phyloP scores from a whole-genome alignment of 345 rosid genomes.

The Raphanus sativus region DNA sequence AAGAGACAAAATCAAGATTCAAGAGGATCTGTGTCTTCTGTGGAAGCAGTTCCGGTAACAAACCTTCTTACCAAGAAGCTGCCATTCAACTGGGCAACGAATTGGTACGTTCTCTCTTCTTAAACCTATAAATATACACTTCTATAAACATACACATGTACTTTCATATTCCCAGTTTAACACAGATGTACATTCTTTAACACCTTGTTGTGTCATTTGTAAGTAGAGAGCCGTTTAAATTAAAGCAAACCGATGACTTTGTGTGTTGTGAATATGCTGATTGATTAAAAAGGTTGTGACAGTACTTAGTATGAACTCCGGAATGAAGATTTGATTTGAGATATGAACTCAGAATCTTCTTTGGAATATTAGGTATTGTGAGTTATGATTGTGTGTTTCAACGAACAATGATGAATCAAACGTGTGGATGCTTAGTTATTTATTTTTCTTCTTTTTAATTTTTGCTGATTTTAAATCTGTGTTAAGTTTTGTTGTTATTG shows the following conservation, averaged over 20 bases:
- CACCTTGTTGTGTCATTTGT: constrained; percentile 13
- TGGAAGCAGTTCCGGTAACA: constrained; percentile 83
- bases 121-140: neutral
- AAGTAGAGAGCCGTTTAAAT: neutral
- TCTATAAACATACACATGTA: neutral
- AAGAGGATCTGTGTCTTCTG: constrained; percentile 85
- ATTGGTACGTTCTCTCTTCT: constrained; percentile 49
- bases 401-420: constrained; percentile 43
- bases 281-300: neutral
- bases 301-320: constrained; percentile 2
- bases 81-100: constrained; percentile 77
- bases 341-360: constrained; percentile 24
- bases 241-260: neutral
- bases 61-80: constrained; percentile 77
- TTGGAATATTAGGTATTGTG: constrained; percentile 11
- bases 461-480: constrained; percentile 32
- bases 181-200: neutral
- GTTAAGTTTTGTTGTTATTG: constrained; percentile 49
- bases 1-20: constrained; percentile 65
- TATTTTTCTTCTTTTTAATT: neutral
- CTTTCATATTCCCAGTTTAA: neutral
- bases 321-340: constrained; percentile 7
- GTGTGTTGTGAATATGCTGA: neutral
- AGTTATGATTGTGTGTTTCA: constrained; percentile 39
- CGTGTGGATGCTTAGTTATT: constrained; percentile 18